Evolutionary conservation across 805 yeast species (phyloP).

Genomic region (Nakazawaea populi): DNA sequence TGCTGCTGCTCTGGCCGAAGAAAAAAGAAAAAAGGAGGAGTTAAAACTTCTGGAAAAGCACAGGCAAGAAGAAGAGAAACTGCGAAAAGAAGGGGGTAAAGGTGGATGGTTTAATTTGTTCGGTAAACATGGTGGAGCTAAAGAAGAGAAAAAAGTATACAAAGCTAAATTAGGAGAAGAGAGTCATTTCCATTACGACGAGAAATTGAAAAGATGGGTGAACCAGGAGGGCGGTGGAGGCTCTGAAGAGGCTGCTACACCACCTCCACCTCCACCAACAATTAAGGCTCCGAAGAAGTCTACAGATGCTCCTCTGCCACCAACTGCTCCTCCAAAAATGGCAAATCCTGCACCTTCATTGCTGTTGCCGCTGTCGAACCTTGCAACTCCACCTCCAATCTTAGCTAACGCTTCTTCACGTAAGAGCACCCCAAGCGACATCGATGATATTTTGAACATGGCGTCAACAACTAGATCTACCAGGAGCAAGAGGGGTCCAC

Average conservation of each 20-base stretch:
- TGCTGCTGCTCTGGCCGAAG: conserved; percentile 13
- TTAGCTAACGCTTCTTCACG: conserved; percentile 10
- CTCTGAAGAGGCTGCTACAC: conserved; percentile 48
- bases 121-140: conserved; percentile 33
- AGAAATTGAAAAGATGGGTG: conserved; percentile 82
- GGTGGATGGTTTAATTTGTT: conserved; percentile 56
- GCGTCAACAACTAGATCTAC: conserved; percentile 27
- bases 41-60: conserved; percentile 16
- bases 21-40: conserved; percentile 17
- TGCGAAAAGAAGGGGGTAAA: conserved; percentile 13
- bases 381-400: conserved; percentile 8
- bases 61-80: conserved; percentile 9
- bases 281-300: conserved; percentile 18
- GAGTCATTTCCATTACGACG: conserved; percentile 72
- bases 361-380: conserved; percentile 3
- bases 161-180: conserved; percentile 84
- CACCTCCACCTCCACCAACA: conserved; percentile 67
- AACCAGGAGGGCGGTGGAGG: conserved; percentile 61
- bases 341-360: conserved; percentile 5
- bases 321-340: not conserved
- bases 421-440: conserved; percentile 5
- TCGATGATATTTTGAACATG: conserved; percentile 13
- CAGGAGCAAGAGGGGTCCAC: conserved; percentile 47
- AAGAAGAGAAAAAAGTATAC: conserved; percentile 67
- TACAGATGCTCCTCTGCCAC: not conserved